phyloP scores from a whole-genome alignment of 2,329 filamentous ascomycete species.

The Talaromyces sp. region DNA sequence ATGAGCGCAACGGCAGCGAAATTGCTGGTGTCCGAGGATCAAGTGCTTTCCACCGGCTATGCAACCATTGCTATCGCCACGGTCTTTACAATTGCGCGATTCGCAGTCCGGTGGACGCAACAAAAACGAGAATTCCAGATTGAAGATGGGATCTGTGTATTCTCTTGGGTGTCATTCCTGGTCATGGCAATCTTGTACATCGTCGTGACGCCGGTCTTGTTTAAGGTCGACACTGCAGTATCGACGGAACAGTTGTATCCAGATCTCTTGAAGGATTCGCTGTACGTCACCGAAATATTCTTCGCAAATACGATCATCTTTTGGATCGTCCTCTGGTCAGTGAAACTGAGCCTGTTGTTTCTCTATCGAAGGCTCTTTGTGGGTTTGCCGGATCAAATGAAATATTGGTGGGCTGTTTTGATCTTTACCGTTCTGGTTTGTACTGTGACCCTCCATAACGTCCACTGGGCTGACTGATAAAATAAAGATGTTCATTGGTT shows the following conservation, averaged over 20 bases:
- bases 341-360: conserved; percentile 40
- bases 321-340: conserved; percentile 40
- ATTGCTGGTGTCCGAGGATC: conserved; percentile 12
- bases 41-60: conserved; percentile 21
- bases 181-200: conserved; percentile 33
- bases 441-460: not conserved
- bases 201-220: conserved; percentile 33
- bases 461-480: not conserved
- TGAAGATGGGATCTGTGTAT: conserved; percentile 18
- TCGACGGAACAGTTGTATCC: conserved; percentile 25
- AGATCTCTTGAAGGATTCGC: conserved; percentile 30
- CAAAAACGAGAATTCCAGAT: conserved; percentile 13
- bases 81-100: conserved; percentile 20
- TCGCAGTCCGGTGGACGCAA: conserved; percentile 14
- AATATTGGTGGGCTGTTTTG: conserved; percentile 37
- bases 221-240: conserved; percentile 28
- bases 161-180: conserved; percentile 28
- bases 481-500: conserved; percentile 35
- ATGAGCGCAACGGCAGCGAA: conserved; percentile 15
- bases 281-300: conserved; percentile 36
- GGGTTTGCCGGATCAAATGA: conserved; percentile 32
- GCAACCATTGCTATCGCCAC: conserved; percentile 22
- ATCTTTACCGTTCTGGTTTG: conserved; percentile 34
- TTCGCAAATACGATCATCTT: conserved; percentile 38
- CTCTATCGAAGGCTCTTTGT: conserved; percentile 38